Evolutionary conservation across 371 early-diverging fungal genomes (phyloP).

Genomic region (Mortierella sp.): DNA sequence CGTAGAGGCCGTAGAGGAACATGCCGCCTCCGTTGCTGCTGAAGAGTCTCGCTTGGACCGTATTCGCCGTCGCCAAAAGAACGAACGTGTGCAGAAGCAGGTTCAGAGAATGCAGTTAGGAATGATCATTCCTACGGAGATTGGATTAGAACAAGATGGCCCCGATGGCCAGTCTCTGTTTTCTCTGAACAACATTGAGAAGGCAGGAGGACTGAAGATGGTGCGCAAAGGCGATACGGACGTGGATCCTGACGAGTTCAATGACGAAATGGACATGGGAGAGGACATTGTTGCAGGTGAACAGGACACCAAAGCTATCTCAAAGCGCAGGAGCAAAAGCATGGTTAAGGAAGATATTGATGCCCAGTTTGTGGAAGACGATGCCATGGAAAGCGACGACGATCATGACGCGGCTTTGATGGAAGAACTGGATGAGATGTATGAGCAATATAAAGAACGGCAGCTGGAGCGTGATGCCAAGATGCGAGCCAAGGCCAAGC

Average conservation of each 20-base stretch:
- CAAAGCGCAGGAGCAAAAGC: slow-evolving; percentile 51
- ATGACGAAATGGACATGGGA: slow-evolving; percentile 54
- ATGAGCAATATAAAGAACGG: slow-evolving; percentile 75
- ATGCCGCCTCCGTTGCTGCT: slow-evolving; percentile 57
- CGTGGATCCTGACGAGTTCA: slow-evolving; percentile 54
- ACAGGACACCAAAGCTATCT: slow-evolving; percentile 48
- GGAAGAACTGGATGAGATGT: slow-evolving; percentile 79
- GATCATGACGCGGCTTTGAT: slow-evolving; percentile 69
- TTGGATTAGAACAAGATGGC: slow-evolving; percentile 82
- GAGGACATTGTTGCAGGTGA: slow-evolving; percentile 52
- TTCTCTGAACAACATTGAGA: slow-evolving; percentile 64
- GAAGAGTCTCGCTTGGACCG: slow-evolving; percentile 60
- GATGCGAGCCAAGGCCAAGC: slow-evolving; percentile 72
- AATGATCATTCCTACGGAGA: slow-evolving; percentile 92
- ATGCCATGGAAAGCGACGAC: slow-evolving; percentile 53
- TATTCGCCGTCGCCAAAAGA: slow-evolving; percentile 56
- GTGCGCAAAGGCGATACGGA: slow-evolving; percentile 69
- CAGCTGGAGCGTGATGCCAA: slow-evolving; percentile 81
- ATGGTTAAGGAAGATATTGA: slow-evolving; percentile 67
- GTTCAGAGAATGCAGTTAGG: slow-evolving; percentile 89
- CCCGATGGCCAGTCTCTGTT: slow-evolving; percentile 70
- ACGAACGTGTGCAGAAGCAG: slow-evolving; percentile 85
- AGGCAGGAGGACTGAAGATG: slow-evolving; percentile 60
- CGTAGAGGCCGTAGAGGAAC: slow-evolving; percentile 61
- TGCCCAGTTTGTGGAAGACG: slow-evolving; percentile 54